A percentile compares a stretch with the other conserved stretches of the same genome.
Evolutionary conservation across 2,329 filamentous ascomycete species (phyloP).

Genomic region (Aplosporella prunicola): DNA sequence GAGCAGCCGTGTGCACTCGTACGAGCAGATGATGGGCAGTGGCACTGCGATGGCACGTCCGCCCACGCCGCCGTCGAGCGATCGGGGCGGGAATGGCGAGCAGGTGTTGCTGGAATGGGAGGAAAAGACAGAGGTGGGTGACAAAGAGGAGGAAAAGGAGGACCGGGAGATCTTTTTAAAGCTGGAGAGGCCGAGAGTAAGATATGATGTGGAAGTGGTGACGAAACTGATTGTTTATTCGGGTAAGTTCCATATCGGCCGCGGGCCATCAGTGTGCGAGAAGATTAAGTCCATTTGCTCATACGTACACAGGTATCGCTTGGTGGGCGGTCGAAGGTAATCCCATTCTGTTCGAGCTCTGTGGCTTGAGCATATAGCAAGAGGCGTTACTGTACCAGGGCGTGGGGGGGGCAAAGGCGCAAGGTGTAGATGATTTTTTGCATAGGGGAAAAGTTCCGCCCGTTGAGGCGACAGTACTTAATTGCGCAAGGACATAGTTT

Average conservation of each 20-base stretch:
- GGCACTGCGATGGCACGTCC: conserved; percentile 35
- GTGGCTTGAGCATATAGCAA: conserved; percentile 36
- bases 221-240: conserved; percentile 93
- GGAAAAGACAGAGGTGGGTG: not conserved
- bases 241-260: conserved; percentile 47
- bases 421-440: not conserved
- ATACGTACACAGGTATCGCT: conserved; percentile 71
- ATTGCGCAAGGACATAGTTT: too few relatives aligned
- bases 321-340: conserved; percentile 71
- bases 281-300: too few relatives aligned
- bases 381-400: not conserved
- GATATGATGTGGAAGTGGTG: conserved; percentile 97
- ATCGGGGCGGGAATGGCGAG: conserved; percentile 15
- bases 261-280: conserved; percentile 12
- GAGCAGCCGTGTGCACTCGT: conserved; percentile 47
- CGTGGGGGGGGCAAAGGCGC: too few relatives aligned
- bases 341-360: conserved; percentile 59
- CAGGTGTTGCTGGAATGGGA: conserved; percentile 17
- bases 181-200: conserved; percentile 75
- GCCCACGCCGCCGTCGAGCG: conserved; percentile 21
- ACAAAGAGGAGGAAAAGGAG: conserved; percentile 28
- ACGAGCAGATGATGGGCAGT: conserved; percentile 65
- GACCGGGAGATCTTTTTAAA: conserved; percentile 66
- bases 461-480: too few relatives aligned
- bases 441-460: not conserved